Evolutionary conservation across 371 early-diverging fungal species (phyloP).

Genomic region (Lichtheimia hyalospora): DNA sequence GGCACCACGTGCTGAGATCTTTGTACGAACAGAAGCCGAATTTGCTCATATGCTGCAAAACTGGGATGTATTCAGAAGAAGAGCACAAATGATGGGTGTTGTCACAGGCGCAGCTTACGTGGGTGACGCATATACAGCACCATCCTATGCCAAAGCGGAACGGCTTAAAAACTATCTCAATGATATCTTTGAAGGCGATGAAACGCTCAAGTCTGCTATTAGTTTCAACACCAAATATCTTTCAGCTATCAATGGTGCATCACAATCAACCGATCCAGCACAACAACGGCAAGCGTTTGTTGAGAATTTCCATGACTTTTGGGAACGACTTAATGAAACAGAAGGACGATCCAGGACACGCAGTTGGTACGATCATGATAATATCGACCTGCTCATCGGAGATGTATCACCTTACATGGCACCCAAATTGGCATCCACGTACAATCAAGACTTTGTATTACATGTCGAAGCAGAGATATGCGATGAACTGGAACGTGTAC

Average conservation of each 20-base stretch:
- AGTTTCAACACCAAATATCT: constrained; percentile 35
- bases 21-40: constrained; percentile 38
- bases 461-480: constrained; percentile 37
- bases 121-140: constrained; percentile 48
- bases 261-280: neutral
- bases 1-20: constrained; percentile 47
- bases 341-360: constrained; percentile 32
- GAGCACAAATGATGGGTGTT: constrained; percentile 49
- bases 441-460: constrained; percentile 40
- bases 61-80: constrained; percentile 42
- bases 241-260: neutral
- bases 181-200: constrained; percentile 75
- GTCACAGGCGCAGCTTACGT: constrained; percentile 39
- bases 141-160: constrained; percentile 64
- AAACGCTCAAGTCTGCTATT: constrained; percentile 50
- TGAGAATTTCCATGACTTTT: constrained; percentile 29
- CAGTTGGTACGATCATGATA: constrained; percentile 47
- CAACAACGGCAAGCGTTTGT: constrained; percentile 24
- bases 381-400: constrained; percentile 44
- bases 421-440: constrained; percentile 35
- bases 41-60: constrained; percentile 52
- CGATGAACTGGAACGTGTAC: constrained; percentile 18
- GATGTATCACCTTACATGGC: constrained; percentile 51
- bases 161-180: constrained; percentile 68
- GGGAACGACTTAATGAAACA: constrained; percentile 35